A percentile compares a stretch with the other conserved stretches of the same genome.
Conservation (phyloP, 805 yeast species). For the Suhomyces sp. region DNA sequence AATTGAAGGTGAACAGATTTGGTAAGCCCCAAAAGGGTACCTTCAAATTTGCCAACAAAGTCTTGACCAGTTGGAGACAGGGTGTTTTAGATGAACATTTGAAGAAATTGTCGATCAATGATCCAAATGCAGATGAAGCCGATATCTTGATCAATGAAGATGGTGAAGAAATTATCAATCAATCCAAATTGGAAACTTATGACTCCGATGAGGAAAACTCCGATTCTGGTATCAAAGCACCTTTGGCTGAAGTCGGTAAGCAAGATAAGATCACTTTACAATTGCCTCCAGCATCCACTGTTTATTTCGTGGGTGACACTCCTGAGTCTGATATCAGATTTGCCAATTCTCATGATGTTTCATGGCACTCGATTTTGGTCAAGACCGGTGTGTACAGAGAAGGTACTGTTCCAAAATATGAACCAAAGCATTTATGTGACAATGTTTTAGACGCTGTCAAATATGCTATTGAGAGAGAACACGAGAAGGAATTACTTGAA, state of each 20-base stretch:
- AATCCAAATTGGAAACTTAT: slow-evolving; percentile 39
- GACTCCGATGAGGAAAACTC: slow-evolving; percentile 24
- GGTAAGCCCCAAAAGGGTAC: slow-evolving; percentile 92
- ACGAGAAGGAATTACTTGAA: slow-evolving; percentile 65
- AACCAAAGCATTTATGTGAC: slow-evolving; percentile 71
- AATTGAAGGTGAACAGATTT: slow-evolving; percentile 74
- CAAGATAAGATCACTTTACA: slow-evolving; percentile 47
- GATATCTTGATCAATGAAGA: slow-evolving; percentile 43
- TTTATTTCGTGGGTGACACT: slow-evolving; percentile 86
- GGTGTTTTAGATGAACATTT: slow-evolving; percentile 75
- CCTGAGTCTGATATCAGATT: slow-evolving; percentile 87
- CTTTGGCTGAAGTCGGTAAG: slow-evolving; percentile 22
- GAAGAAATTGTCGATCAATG: slow-evolving; percentile 47
- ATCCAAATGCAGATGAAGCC: slow-evolving; percentile 42
- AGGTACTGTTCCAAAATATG: slow-evolving; percentile 75
- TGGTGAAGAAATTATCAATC: slow-evolving; percentile 46
- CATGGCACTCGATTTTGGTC: slow-evolving; percentile 83
- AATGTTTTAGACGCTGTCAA: slow-evolving; percentile 80
- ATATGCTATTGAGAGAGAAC: slow-evolving; percentile 82
- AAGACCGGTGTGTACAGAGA: slow-evolving; percentile 86
- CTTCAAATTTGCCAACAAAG: slow-evolving; percentile 78
- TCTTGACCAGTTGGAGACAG: slow-evolving; percentile 73
- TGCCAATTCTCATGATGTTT: slow-evolving; percentile 80
- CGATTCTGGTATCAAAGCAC: slow-evolving; percentile 6
- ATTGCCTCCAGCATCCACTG: slow-evolving; percentile 81